A percentile compares a stretch with the other conserved stretches of the same genome.
Evolutionary conservation across 768 basidiomycete genomes (phyloP).

Genomic region (Glaciozyma antarctica): DNA sequence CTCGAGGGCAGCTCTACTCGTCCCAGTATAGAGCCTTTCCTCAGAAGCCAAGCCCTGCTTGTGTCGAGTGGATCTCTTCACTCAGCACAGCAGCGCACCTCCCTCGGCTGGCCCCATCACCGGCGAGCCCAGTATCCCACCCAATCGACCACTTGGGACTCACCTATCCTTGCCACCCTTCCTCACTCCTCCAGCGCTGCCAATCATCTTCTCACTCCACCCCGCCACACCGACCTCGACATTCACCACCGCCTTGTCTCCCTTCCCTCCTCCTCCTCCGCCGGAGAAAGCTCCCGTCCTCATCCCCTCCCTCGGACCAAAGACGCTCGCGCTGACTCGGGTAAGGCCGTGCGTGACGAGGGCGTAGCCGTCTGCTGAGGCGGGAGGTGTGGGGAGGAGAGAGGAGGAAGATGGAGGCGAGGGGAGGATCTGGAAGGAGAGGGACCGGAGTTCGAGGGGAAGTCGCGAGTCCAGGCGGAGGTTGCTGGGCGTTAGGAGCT

Average conservation of each 20-base stretch:
- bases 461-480: conserved; percentile 85
- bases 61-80: background rate
- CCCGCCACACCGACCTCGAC: conserved; percentile 81
- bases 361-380: conserved; percentile 76
- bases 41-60: too few relatives aligned
- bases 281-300: conserved; percentile 47
- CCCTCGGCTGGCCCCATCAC: background rate
- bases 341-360: conserved; percentile 81
- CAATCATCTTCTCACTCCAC: conserved; percentile 63
- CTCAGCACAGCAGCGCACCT: background rate
- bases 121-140: too few relatives aligned
- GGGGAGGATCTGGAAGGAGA: conserved; percentile 58
- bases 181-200: conserved; percentile 14
- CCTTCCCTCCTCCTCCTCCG: conserved; percentile 39
- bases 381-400: conserved; percentile 39
- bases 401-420: conserved; percentile 1
- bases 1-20: too few relatives aligned
- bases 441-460: conserved; percentile 81
- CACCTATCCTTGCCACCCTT: conserved; percentile 27
- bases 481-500: conserved; percentile 31
- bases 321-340: conserved; percentile 73
- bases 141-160: conserved; percentile 3
- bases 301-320: conserved; percentile 84
- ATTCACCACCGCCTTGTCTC: conserved; percentile 74
- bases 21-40: too few relatives aligned